These are phyloP conservation scores for Mycena sanguinolenta DNA, from an alignment of 768 basidiomycete genomes.

Conservation along the genomic window DNA sequence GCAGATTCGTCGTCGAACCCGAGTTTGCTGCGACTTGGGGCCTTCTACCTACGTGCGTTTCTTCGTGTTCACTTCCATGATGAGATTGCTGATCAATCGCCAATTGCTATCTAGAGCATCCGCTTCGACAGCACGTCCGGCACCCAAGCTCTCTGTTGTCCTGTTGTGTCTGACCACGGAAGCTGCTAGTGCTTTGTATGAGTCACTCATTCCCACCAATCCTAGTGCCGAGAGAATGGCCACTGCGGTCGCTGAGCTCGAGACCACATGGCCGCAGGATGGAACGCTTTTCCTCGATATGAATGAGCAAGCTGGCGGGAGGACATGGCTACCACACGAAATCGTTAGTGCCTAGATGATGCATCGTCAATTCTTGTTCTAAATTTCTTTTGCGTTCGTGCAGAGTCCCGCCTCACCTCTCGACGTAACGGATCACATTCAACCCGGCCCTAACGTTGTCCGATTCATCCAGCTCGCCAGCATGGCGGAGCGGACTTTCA, in stretches of 20 bases:
- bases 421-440: conserved; percentile 57
- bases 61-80: background rate
- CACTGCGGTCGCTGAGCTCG: conserved; percentile 40
- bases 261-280: conserved; percentile 58
- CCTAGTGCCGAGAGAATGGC: conserved; percentile 43
- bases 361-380: background rate
- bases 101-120: conserved; percentile 1
- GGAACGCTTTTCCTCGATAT: conserved; percentile 61
- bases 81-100: background rate
- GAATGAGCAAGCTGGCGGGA: conserved; percentile 52
- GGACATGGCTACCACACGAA: conserved; percentile 58
- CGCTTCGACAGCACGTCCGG: background rate
- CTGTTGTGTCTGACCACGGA: conserved; percentile 51
- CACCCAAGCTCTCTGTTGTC: conserved; percentile 47
- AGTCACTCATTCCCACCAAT: conserved; percentile 31
- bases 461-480: conserved; percentile 63
- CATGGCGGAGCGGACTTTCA: conserved; percentile 58
- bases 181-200: conserved; percentile 37
- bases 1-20: conserved; percentile 53
- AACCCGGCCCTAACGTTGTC: conserved; percentile 60
- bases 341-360: conserved; percentile 32
- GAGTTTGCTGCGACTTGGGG: conserved; percentile 52
- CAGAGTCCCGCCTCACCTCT: conserved; percentile 48
- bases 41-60: conserved; percentile 39
- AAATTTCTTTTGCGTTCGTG: background rate